These are phyloP conservation scores for Teunomyces tritomae DNA, from an alignment of 805 yeast genomes.

Conservation along the genomic window DNA sequence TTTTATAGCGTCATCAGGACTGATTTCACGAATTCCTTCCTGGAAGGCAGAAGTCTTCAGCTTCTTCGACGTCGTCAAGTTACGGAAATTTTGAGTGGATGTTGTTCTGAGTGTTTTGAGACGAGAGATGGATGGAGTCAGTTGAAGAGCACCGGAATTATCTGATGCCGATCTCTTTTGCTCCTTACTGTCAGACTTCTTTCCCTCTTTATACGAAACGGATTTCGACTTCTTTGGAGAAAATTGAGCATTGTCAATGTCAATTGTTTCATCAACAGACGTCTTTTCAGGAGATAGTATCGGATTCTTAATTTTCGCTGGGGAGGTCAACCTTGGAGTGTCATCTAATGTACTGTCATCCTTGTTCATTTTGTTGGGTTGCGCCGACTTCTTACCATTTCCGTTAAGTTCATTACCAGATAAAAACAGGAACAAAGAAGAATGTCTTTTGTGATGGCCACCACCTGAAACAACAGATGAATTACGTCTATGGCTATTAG, in stretches of 20 bases:
- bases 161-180: slow-evolving; percentile 37
- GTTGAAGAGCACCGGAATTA: slow-evolving; percentile 18
- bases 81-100: slow-evolving; percentile 50
- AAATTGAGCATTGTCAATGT: slow-evolving; percentile 29
- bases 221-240: slow-evolving; percentile 37
- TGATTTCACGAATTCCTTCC: slow-evolving; percentile 79
- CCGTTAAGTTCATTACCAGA: slow-evolving; percentile 27
- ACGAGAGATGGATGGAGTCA: slow-evolving; percentile 29
- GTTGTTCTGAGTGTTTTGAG: slow-evolving; percentile 53
- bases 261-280: slow-evolving; percentile 16
- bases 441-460: slow-evolving; percentile 58
- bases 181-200: slow-evolving; percentile 25
- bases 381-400: slow-evolving; percentile 4
- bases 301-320: slow-evolving; percentile 20
- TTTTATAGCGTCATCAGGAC: slow-evolving; percentile 75
- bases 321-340: slow-evolving; percentile 18
- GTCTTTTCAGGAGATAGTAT: slow-evolving; percentile 8
- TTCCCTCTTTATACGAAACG: slow-evolving; percentile 19
- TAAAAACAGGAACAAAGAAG: slow-evolving; percentile 56
- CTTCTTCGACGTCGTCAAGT: slow-evolving; percentile 48
- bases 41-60: slow-evolving; percentile 74
- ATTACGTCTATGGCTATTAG: slow-evolving; percentile 27
- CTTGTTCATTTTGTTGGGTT: slow-evolving; percentile 10
- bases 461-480: slow-evolving; percentile 25
- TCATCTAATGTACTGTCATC: slow-evolving; percentile 3